Evolutionary conservation across 768 basidiomycete species (phyloP), one percentile per base, ranked within the genome.

Genomic region (Suillus weaverae): DNA sequence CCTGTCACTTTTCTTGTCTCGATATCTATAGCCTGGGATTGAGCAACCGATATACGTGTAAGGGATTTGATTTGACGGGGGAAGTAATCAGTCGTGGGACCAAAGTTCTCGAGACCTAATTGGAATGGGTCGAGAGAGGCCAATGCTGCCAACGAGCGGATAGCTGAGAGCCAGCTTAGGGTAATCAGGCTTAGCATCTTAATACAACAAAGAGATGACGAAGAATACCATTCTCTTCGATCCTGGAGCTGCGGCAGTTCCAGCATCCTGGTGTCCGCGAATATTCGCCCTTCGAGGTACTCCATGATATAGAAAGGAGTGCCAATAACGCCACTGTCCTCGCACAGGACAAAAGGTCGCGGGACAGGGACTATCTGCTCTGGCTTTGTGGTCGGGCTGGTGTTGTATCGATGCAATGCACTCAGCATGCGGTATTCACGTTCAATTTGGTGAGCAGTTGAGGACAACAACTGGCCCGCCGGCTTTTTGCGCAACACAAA

Each of bases 231-330:
- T 76, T 91, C 87, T 62, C 83, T 80, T 72, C 90, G 79, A 69
- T 90, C 89, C 62, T 83, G 71, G 26, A 26, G 26, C 3, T 83
- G 80, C 5, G 84, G 72, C 1, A 94, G 78, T 70, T 91, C 88
- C 0, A 86, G 85, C 88, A 97, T 89, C 66, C 86, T 77, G 9
- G 85, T 80, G 76, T 98, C 91, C 14, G 93, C 92, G 78, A 97
- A 99, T 69, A 98, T 96, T 55, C 97, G 85, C 0, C 97, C 97
- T 26, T 97, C 89, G 53, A 99, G 72, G 74, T 92, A 99, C 73
- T 98, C 91, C 97, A 99, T 99, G 53, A 98, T 84, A 74, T 97
- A 99, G 78, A 98, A 98, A 2, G 90, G 86, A 30, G 95, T 94
- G 4, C 96, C 97, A 22, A 97, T 82, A 46, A 98, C 84, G 4